phyloP scores from a whole-genome alignment of 495 filamentous ascomycete species.

The Penicillium cataractarum region DNA sequence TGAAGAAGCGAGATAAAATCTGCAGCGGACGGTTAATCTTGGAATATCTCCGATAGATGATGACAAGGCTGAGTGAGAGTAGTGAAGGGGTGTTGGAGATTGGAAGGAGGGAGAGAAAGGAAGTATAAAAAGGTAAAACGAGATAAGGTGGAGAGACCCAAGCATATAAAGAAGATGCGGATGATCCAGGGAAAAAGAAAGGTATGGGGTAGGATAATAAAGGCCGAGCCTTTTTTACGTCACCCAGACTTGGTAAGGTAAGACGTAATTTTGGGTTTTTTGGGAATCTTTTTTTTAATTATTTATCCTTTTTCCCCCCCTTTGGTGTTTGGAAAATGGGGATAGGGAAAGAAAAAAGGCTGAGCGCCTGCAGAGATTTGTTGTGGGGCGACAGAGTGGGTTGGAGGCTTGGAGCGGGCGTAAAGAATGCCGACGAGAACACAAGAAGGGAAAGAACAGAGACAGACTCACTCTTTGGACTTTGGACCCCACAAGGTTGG shows the following conservation, averaged over 20 bases:
- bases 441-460: slow-evolving; percentile 5
- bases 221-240: slow-evolving; percentile 38
- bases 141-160: slow-evolving; percentile 22
- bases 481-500: slow-evolving; percentile 27
- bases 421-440: slow-evolving; percentile 34
- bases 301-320: slow-evolving; percentile 7
- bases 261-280: slow-evolving; percentile 18
- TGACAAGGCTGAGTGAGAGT: neutral
- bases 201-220: slow-evolving; percentile 36
- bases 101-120: slow-evolving; percentile 8
- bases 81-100: neutral
- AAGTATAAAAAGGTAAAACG: slow-evolving; percentile 17
- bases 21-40: slow-evolving; percentile 9
- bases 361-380: slow-evolving; percentile 33
- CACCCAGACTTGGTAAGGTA: slow-evolving; percentile 27
- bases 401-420: slow-evolving; percentile 13
- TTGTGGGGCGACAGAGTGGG: slow-evolving; percentile 28
- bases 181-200: slow-evolving; percentile 13
- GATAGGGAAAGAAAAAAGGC: slow-evolving; percentile 19
- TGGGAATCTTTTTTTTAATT: slow-evolving; percentile 4
- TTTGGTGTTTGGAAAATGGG: slow-evolving; percentile 5
- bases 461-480: slow-evolving; percentile 17
- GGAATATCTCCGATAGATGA: neutral
- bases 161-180: slow-evolving; percentile 27
- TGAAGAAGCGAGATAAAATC: neutral